A percentile compares a stretch with the other conserved stretches of the same genome.
These are phyloP conservation scores for Aspergillus pseudotamarii DNA, from an alignment of 2,329 filamentous ascomycete species.

Conservation along the genomic window DNA sequence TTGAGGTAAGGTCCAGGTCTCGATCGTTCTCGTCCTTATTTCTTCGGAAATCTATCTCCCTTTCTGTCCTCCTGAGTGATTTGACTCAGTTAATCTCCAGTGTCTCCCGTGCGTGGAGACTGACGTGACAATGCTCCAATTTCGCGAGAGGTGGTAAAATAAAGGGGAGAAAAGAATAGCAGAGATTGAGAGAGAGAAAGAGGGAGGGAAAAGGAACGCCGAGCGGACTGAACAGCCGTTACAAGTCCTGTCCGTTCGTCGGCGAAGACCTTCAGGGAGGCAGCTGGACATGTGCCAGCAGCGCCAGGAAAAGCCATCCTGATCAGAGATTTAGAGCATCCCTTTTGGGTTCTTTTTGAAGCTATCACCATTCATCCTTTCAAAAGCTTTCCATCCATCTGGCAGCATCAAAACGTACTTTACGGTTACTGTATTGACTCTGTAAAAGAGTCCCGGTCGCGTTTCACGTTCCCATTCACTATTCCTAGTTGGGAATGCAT, in stretches of 20 bases:
- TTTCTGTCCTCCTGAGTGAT: background rate
- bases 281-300: slow-evolving; percentile 13
- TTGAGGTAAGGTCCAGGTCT: background rate
- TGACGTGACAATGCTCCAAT: background rate
- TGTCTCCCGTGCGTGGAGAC: slow-evolving; percentile 5
- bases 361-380: slow-evolving; percentile 20
- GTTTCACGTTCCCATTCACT: slow-evolving; percentile 8
- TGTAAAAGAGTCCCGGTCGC: slow-evolving; percentile 13
- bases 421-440: slow-evolving; percentile 23
- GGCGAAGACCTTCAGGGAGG: slow-evolving; percentile 6
- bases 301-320: slow-evolving; percentile 1
- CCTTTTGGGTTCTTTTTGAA: slow-evolving; percentile 20
- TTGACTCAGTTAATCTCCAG: slow-evolving; percentile 2
- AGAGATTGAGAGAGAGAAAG: slow-evolving; percentile 13
- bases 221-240: slow-evolving; percentile 21
- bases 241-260: slow-evolving; percentile 23
- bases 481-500: slow-evolving; percentile 10
- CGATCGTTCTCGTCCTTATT: slow-evolving; percentile 2
- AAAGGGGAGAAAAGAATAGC: slow-evolving; percentile 7
- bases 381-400: slow-evolving; percentile 9
- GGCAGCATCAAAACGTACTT: slow-evolving; percentile 11
- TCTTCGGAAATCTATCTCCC: background rate
- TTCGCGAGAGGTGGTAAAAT: background rate
- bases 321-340: background rate
- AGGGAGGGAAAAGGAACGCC: slow-evolving; percentile 20